phyloP scores from a whole-genome alignment of 2,329 filamentous ascomycete species.

The Sclerotiophoma versabilis region DNA sequence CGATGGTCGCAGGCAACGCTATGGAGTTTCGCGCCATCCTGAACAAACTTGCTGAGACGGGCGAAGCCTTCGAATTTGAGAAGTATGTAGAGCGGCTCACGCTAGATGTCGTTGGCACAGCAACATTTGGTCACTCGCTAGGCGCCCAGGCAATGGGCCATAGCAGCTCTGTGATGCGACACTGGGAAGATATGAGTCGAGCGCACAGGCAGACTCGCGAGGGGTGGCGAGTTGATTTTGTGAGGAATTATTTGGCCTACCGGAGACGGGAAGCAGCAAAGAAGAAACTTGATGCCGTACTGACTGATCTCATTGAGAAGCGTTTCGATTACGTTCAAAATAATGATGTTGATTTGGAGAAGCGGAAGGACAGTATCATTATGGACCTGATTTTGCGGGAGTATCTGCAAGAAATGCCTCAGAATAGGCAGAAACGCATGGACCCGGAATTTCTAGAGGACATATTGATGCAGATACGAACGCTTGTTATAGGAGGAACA shows the following conservation, averaged over 20 bases:
- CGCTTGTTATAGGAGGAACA: slow-evolving; percentile 54
- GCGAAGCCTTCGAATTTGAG: slow-evolving; percentile 37
- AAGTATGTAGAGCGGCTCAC: slow-evolving; percentile 28
- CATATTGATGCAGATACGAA: slow-evolving; percentile 49
- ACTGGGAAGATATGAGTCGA: slow-evolving; percentile 30
- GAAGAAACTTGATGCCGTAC: slow-evolving; percentile 40
- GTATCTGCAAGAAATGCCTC: slow-evolving; percentile 29
- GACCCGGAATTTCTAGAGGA: slow-evolving; percentile 47
- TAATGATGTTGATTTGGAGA: slow-evolving; percentile 44
- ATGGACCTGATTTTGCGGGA: slow-evolving; percentile 46
- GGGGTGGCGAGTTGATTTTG: slow-evolving; percentile 24
- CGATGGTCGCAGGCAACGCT: slow-evolving; percentile 43
- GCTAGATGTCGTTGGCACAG: slow-evolving; percentile 38
- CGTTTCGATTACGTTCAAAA: slow-evolving; percentile 44
- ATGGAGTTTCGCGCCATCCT: slow-evolving; percentile 40
- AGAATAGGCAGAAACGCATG: slow-evolving; percentile 12
- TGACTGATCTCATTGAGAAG: slow-evolving; percentile 46
- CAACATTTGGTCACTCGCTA: slow-evolving; percentile 34
- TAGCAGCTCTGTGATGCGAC: slow-evolving; percentile 21
- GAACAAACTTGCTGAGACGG: slow-evolving; percentile 24
- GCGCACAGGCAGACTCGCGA: slow-evolving; percentile 21
- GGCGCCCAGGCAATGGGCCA: slow-evolving; percentile 32
- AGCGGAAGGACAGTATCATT: slow-evolving; percentile 46
- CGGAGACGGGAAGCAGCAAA: slow-evolving; percentile 17
- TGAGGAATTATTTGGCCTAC: slow-evolving; percentile 23